These are phyloP conservation scores for Gossypium mustelinum DNA, from an alignment of 345 rosid species.

Conservation along the genomic window DNA sequence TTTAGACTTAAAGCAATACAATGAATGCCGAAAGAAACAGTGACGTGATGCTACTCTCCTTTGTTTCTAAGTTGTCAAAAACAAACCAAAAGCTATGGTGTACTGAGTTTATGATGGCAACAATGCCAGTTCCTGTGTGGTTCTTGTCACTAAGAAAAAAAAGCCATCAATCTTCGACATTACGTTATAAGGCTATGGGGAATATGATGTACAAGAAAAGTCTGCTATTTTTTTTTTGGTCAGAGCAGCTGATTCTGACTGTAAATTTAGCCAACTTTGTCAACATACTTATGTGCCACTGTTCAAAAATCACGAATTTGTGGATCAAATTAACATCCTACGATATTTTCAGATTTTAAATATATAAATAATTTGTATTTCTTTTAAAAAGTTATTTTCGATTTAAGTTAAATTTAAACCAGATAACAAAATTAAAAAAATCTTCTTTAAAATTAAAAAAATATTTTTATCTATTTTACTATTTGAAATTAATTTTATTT, in stretches of 20 bases:
- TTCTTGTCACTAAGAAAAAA: neutral
- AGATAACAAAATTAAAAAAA: too few species aligned
- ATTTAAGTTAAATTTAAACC: too few species aligned
- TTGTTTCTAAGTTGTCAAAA: neutral
- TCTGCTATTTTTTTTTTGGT: neutral
- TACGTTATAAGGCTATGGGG: neutral
- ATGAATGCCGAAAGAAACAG: neutral
- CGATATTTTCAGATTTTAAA: too few species aligned
- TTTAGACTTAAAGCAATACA: too few species aligned
- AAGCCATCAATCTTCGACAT: neutral
- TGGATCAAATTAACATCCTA: too few species aligned
- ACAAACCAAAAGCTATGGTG: neutral
- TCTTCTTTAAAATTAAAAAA: too few species aligned
- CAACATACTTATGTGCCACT: neutral
- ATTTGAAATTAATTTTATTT: too few species aligned
- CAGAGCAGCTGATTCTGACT: constrained; percentile 31
- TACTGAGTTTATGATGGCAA: neutral
- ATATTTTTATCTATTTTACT: too few species aligned
- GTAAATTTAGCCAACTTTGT: neutral
- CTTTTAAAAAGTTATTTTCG: too few species aligned
- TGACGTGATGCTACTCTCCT: neutral
- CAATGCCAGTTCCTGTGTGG: constrained; percentile 11
- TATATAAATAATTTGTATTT: too few species aligned
- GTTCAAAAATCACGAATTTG: neutral
- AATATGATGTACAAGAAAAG: neutral